Evolutionary conservation across 2,329 filamentous ascomycete species (phyloP), one percentile per base, ranked within the genome.

Genomic region (Aspergillus nomiae): DNA sequence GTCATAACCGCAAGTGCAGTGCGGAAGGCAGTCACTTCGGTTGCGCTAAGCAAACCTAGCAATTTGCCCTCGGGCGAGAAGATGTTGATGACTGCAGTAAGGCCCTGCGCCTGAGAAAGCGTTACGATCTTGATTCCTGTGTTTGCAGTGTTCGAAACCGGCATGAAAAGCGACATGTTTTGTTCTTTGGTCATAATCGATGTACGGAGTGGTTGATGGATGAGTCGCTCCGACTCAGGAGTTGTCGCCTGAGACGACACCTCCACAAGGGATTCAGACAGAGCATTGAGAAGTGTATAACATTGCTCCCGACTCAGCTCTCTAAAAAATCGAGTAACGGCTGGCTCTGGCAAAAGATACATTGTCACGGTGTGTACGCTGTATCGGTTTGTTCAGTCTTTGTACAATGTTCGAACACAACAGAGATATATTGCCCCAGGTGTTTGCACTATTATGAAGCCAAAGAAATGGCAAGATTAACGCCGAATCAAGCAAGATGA

Each of bases 1-100:
- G 89, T 87, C 59, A 89, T 86, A 4, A 89, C 90, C 1, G 87
- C 87, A 12, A 94, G 81, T 0, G 91, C 90, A 0, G 92, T 95
- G 64, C 92, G 88, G 77, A 94, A 95, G 3, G 90, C 91, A 0
- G 92, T 95, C 36, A 94, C 80, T 53, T 91, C 88, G 63, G 86
- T 85, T 19, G 91, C 90, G 70, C 92, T 90, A 43, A 95, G 79
- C 61, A 94, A 83, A 5, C 89, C 92, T 6, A 86, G 77, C 0
- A 90, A 85, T 12, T 81, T 77, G 48, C 91, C 91, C 26, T 84
- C 80, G 1, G 86, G 83, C 0, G 82, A 81, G 78, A 91, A 90
- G 56, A 94, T 81, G 32, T 90, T 91, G 57, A 94, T 82, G 9
- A 89, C 87, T 21, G 90, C 90, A 3, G 85, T 87, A 16, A 90